Base-by-base conservation (phyloP, 1,139 yeast species). In the Kodamaea ohmeri region DNA sequence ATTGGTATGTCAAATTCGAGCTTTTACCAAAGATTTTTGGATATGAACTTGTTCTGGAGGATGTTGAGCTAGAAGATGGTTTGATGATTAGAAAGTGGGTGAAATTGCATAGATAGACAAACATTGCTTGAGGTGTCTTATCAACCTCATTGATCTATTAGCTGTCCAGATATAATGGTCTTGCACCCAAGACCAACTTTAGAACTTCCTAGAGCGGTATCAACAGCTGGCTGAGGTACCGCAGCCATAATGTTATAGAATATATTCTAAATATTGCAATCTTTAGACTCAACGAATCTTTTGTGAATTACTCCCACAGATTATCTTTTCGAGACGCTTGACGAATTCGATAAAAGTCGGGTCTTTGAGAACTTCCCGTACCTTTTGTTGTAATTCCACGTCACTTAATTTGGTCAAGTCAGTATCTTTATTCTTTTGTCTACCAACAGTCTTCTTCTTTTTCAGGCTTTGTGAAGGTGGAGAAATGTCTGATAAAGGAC, bases 31-130 rank as follows among this genome's bases (percentile, higher is more conserved):
- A 57, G 50, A 8, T 65, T 1, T 65, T 69, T 12, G 57, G 62
- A 0, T 80, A 80, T 47, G 55, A 58, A 7, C 53, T 80, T 27
- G 53, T 60, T 3, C 58, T 68, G 11, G 72, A 66, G 41, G 63
- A 60, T 2, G 48, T 56, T 11, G 62, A 58, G 32, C 60, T 73
- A 33, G 65, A 64, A 1, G 87, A 81, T 55, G 87, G 87, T 0
- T 56, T 80, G 35, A 61, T 61, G 2, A 65, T 79, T 5, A 78
- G 76, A 46, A 56, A 61, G 40, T 81, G 87, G 87, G 53, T 55
- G 2, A 73, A 67, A 45, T 38, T 51, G 18, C 8, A 31, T 13
- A 27, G 30, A 27, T 27, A 11, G 17, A 13, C 9, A 20, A 4
- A 4, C 30, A 16, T n/a, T n/a, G n/a, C n/a, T n/a, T n/a, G n/a